Conservation (phyloP, 331 rosid genomes). For the Dryas integrifolia region DNA sequence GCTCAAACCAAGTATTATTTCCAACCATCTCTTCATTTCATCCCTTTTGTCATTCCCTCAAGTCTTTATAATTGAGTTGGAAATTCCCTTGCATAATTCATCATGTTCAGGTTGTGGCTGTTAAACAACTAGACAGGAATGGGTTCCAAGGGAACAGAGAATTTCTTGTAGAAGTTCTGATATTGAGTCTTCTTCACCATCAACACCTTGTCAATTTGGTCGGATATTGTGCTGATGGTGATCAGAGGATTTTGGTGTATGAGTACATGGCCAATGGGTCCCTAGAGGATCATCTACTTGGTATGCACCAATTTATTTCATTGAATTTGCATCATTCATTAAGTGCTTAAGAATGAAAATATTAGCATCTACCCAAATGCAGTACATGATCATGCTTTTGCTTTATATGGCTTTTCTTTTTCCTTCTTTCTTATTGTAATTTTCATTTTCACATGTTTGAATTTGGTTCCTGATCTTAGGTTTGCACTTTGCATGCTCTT, state of each 20-base stretch:
- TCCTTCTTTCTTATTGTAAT: no score
- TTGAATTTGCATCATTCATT: not conserved
- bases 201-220: slow-evolving; percentile 80
- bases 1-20: slow-evolving; percentile 49
- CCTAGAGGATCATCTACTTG: slow-evolving; percentile 89
- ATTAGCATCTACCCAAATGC: not conserved
- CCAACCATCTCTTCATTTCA: not conserved
- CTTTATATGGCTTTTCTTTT: no score
- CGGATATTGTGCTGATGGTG: slow-evolving; percentile 88
- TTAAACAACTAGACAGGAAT: slow-evolving; percentile 86
- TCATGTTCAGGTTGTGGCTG: slow-evolving; percentile 67
- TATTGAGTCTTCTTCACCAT: slow-evolving; percentile 79
- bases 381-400: not conserved
- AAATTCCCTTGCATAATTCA: not conserved
- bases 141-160: slow-evolving; percentile 95
- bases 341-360: no score
- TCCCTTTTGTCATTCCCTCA: not conserved
- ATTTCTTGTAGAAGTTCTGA: slow-evolving; percentile 89
- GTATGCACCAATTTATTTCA: slow-evolving; percentile 37
- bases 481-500: not conserved
- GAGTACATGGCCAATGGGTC: slow-evolving; percentile 90
- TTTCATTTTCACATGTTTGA: no score
- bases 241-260: slow-evolving; percentile 79
- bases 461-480: no score
- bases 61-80: not conserved